A percentile compares a stretch with the other conserved stretches of the same genome.
These are phyloP conservation scores for Globisporangium heterothallicum DNA, from an alignment of 352 stramenopile species.

Conservation along the genomic window DNA sequence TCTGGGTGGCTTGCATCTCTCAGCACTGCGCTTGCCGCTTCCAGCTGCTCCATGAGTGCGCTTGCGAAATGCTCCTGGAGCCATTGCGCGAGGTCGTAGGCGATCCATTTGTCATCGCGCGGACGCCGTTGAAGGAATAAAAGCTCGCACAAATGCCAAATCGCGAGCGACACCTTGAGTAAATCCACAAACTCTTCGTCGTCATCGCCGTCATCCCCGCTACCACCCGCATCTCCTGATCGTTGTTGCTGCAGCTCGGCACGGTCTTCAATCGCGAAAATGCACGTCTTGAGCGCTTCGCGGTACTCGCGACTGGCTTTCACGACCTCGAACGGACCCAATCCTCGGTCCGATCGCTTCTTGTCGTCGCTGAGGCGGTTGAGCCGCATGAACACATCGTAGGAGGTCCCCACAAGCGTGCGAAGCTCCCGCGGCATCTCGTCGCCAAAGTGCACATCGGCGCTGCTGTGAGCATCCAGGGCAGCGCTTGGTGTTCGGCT, in stretches of 20 bases:
- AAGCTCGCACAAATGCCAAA: slow-evolving; percentile 78
- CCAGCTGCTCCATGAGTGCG: slow-evolving; percentile 43
- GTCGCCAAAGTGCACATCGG: slow-evolving; percentile 13
- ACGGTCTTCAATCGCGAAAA: slow-evolving; percentile 60
- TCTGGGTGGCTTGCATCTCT: slow-evolving; percentile 29
- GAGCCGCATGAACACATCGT: slow-evolving; percentile 47
- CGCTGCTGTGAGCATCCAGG: slow-evolving; percentile 1
- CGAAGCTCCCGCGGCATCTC: slow-evolving; percentile 51
- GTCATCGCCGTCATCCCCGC: slow-evolving; percentile 14
- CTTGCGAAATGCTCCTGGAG: slow-evolving; percentile 73
- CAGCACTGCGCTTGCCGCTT: slow-evolving; percentile 38
- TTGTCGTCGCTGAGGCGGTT: slow-evolving; percentile 13
- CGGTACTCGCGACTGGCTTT: slow-evolving; percentile 65
- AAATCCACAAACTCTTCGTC: slow-evolving; percentile 54
- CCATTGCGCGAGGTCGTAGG: slow-evolving; percentile 70
- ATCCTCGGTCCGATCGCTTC: slow-evolving; percentile 11
- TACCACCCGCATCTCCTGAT: neutral
- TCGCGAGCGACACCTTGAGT: slow-evolving; percentile 71
- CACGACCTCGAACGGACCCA: slow-evolving; percentile 28
- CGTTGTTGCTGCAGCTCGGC: slow-evolving; percentile 19
- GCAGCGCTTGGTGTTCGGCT: neutral
- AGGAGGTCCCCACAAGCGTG: slow-evolving; percentile 49
- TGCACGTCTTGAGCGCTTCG: slow-evolving; percentile 57
- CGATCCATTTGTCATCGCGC: slow-evolving; percentile 46
- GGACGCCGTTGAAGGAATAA: slow-evolving; percentile 56